Percentiles rank a stretch among this genome's conserved stretches.
Evolutionary conservation across 805 yeast genomes (phyloP).

Genomic region (Yamadazyma laniorum): DNA sequence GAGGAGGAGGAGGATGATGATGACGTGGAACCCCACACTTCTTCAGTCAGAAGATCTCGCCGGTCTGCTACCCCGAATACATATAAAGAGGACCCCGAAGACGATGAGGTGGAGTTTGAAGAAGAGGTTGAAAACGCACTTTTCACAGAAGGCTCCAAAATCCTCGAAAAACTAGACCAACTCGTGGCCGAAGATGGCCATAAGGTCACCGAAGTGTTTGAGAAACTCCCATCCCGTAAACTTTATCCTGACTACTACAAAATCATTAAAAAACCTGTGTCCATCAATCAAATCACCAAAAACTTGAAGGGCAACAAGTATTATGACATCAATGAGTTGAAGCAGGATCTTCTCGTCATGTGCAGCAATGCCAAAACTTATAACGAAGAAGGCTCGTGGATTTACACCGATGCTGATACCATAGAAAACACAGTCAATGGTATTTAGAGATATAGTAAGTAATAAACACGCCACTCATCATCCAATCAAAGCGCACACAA

Average conservation of each 20-base stretch:
- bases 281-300: constrained; percentile 54
- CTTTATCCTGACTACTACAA: constrained; percentile 84
- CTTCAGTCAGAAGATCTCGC: constrained; percentile 18
- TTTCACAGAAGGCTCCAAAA: constrained; percentile 24
- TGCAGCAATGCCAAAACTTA: constrained; percentile 68
- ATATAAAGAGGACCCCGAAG: constrained; percentile 17
- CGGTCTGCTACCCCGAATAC: constrained; percentile 18
- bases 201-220: constrained; percentile 44
- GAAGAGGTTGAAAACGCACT: constrained; percentile 19
- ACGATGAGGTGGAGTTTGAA: constrained; percentile 24
- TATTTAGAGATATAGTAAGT: not conserved
- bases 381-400: constrained; percentile 68
- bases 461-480: not conserved
- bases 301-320: constrained; percentile 40
- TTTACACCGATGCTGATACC: constrained; percentile 55
- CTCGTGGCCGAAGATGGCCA: constrained; percentile 46
- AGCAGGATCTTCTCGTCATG: constrained; percentile 64
- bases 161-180: constrained; percentile 44
- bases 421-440: constrained; percentile 33
- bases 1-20: constrained; percentile 8
- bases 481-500: not conserved
- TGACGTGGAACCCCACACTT: not conserved
- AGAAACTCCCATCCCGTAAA: constrained; percentile 67
- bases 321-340: constrained; percentile 44
- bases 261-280: constrained; percentile 58